Conservation (phyloP, 441 rosid species). For the Metrosideros polymorpha region DNA sequence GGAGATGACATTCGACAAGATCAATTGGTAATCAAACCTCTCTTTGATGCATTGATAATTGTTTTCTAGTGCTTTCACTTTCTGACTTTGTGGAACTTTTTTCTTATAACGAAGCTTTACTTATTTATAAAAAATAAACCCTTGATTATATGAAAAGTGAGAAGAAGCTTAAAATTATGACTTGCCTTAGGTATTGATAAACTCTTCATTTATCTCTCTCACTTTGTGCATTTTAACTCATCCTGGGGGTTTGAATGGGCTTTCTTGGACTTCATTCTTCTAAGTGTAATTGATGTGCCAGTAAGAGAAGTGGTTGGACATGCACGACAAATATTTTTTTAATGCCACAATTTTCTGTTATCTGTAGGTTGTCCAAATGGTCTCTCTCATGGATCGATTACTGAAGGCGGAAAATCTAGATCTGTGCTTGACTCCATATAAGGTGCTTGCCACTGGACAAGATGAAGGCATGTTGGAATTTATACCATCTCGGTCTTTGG, state of each 20-base stretch:
- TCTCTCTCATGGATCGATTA: constrained; percentile 95
- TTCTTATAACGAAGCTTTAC: not conserved
- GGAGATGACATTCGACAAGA: constrained; percentile 99
- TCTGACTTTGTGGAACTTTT: not conserved
- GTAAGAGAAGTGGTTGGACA: not conserved
- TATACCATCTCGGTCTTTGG: constrained; percentile 88
- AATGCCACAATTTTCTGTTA: not conserved
- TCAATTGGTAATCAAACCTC: constrained; percentile 59
- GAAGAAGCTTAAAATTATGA: not conserved
- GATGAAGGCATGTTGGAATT: constrained; percentile 99
- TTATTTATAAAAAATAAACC: not conserved
- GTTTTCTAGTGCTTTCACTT: not conserved
- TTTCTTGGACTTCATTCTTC: not conserved
- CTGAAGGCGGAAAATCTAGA: constrained; percentile 96
- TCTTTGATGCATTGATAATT: not conserved
- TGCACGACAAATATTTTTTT: not conserved
- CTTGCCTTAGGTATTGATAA: not conserved
- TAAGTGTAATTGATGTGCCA: not conserved
- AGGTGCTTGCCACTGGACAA: constrained; percentile 95
- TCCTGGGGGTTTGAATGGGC: not conserved
- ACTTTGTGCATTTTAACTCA: not conserved
- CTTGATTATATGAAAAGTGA: not conserved
- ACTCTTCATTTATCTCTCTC: not conserved
- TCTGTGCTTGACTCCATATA: constrained; percentile 85
- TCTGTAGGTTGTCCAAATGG: constrained; percentile 95